Base-by-base conservation (phyloP, 257 asterid genomes). In the Asclepias syriaca region DNA sequence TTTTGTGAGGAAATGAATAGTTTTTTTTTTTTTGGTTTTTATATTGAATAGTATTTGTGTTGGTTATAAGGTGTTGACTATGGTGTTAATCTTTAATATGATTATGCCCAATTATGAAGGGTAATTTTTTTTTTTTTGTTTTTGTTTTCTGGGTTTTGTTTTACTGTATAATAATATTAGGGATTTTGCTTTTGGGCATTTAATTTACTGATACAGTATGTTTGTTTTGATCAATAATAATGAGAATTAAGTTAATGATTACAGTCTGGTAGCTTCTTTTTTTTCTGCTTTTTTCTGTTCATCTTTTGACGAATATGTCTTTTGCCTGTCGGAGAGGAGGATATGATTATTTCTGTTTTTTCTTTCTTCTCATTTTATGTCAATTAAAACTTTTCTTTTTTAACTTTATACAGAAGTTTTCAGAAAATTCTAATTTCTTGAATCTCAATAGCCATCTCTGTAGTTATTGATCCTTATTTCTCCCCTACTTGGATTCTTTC, bases 81-180 rank as follows among this genome's bases (percentile, higher is more conserved):
- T 46, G 56, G 70, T 48, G 40, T 27, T 27, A 21, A 68, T 60
- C 24, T 21, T 27, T 27, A 21, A 68, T 60, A 74, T 81, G 80
- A 77, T 81, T 74, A 32, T 67, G 71, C 67, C 65, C 61, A 14
- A 45, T 45, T 71, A 45, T 32, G 63, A 54, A 66, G 75, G 55
- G 48, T n/a, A 50, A 9, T 75, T 9, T 50, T 53, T n/a, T n/a
- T n/a, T n/a, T n/a, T n/a, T n/a, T n/a, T n/a, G n/a, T n/a, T n/a
- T n/a, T 40, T 40, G 6, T 6, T 9, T 50, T 57, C 21, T 22
- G 34, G 48, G 55, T 57, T 40, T 43, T 54, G 54, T 56, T 69
- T 69, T 77, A 39, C 16, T 54, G 13, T 68, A 6, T 32, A 24
- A 6, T 32, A 24, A 32, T 48, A 66, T 73, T 66, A 73, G 64